Conservation (phyloP, 345 rosid genomes). For the Salix dunnii region DNA sequence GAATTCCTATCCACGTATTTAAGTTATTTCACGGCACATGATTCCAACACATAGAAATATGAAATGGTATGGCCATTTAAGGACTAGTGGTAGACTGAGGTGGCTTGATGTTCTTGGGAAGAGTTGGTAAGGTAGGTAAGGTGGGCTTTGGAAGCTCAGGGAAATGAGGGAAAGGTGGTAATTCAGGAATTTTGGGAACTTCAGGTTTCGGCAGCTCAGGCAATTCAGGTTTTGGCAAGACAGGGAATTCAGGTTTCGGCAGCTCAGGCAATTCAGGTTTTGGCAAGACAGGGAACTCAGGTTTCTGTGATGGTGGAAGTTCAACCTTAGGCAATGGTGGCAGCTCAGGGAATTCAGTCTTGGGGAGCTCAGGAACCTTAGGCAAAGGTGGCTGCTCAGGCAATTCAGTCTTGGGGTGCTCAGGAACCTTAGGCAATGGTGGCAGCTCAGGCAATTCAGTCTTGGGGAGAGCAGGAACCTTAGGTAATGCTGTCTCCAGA, state of each 20-base stretch:
- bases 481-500: neutral
- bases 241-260: neutral
- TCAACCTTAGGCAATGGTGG: slow-evolving; percentile 5
- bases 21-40: neutral
- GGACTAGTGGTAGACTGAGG: slow-evolving; percentile 8
- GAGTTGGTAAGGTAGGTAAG: slow-evolving; percentile 17
- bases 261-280: slow-evolving; percentile 11
- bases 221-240: slow-evolving; percentile 3
- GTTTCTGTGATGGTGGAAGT: no score
- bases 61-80: neutral
- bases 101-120: slow-evolving; percentile 12
- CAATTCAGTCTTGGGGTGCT: no score
- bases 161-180: no score
- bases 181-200: no score
- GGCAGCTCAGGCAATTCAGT: neutral
- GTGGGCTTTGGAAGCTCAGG: neutral
- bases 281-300: neutral
- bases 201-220: slow-evolving; percentile 4
- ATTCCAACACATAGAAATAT: neutral
- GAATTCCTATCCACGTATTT: neutral
- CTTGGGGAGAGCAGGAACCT: neutral
- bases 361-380: neutral
- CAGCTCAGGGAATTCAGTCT: slow-evolving; percentile 5
- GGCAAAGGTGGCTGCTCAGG: no score
- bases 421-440: no score